Evolutionary conservation across 768 basidiomycete genomes (phyloP).

Genomic region (Phlegmacium glaucopus): DNA sequence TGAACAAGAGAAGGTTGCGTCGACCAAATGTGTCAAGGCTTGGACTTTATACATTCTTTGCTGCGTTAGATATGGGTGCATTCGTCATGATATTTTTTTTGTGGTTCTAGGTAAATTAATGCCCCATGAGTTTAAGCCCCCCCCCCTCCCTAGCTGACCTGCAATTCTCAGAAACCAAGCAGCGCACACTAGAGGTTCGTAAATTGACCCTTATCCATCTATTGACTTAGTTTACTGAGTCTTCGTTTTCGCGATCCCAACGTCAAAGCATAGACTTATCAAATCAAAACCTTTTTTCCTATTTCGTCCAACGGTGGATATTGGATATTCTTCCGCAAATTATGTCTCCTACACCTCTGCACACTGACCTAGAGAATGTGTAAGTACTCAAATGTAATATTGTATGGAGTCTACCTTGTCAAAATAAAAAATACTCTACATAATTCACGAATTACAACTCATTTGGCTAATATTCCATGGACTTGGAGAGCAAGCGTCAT

Average conservation of each 20-base stretch:
- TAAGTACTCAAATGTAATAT: no score
- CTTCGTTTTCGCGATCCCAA: slow-evolving; percentile 46
- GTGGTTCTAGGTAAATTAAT: slow-evolving; percentile 37
- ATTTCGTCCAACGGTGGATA: slow-evolving; percentile 42
- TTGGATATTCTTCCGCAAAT: slow-evolving; percentile 34
- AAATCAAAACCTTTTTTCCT: slow-evolving; percentile 37
- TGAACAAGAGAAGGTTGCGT: no score
- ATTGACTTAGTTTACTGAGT: slow-evolving; percentile 20
- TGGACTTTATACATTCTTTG: slow-evolving; percentile 51
- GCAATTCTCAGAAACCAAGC: slow-evolving; percentile 40
- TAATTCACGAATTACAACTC: no score
- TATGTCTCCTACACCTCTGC: slow-evolving; percentile 36
- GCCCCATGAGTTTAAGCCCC: no score
- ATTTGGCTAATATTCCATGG: no score
- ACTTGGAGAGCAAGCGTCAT: no score
- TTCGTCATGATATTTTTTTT: slow-evolving; percentile 51
- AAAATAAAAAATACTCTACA: no score
- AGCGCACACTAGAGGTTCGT: slow-evolving; percentile 39
- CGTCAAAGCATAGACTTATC: slow-evolving; percentile 38
- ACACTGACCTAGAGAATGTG: no score
- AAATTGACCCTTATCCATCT: neutral
- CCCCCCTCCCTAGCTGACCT: no score
- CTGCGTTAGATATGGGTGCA: slow-evolving; percentile 45
- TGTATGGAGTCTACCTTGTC: no score
- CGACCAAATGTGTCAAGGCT: slow-evolving; percentile 44